Percentiles rank a stretch among this genome's conserved stretches.
phyloP scores from a whole-genome alignment of 495 filamentous ascomycete genomes.

The Aspergillus cavernicola region DNA sequence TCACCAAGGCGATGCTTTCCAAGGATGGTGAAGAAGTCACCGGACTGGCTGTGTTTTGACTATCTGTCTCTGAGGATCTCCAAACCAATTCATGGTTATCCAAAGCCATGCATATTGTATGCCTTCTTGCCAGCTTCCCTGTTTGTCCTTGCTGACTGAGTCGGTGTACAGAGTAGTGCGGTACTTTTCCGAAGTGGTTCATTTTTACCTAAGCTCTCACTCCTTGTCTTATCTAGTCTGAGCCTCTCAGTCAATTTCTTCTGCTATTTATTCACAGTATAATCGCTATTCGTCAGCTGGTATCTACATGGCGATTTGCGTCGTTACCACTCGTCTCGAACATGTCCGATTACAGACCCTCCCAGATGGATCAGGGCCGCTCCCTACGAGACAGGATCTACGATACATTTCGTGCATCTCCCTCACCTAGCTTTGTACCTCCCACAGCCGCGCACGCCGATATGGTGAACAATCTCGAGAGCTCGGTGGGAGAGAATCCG shows the following conservation, averaged over 20 bases:
- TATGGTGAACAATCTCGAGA: slow-evolving; percentile 5
- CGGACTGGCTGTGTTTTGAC: background rate
- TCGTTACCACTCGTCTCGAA: slow-evolving; percentile 1
- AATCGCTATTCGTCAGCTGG: background rate
- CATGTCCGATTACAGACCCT: slow-evolving; percentile 32
- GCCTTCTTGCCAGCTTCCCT: background rate
- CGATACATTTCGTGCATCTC: slow-evolving; percentile 30
- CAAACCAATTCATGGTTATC: background rate
- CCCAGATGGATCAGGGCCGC: slow-evolving; percentile 24
- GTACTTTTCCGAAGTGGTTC: background rate
- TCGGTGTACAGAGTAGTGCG: slow-evolving; percentile 1
- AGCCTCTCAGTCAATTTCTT: background rate
- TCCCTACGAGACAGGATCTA: slow-evolving; percentile 37
- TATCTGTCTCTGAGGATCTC: background rate
- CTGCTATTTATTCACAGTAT: background rate
- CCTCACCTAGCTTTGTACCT: slow-evolving; percentile 6
- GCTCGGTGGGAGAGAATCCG: background rate
- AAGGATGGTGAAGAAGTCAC: background rate
- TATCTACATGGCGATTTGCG: background rate
- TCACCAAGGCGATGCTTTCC: background rate
- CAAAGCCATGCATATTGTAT: slow-evolving; percentile 10
- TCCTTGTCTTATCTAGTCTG: background rate
- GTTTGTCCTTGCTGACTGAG: background rate
- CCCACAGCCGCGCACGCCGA: slow-evolving; percentile 3
- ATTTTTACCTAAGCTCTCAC: background rate